phyloP scores from a whole-genome alignment of 495 filamentous ascomycete genomes.

The Ramalina peruviana region DNA sequence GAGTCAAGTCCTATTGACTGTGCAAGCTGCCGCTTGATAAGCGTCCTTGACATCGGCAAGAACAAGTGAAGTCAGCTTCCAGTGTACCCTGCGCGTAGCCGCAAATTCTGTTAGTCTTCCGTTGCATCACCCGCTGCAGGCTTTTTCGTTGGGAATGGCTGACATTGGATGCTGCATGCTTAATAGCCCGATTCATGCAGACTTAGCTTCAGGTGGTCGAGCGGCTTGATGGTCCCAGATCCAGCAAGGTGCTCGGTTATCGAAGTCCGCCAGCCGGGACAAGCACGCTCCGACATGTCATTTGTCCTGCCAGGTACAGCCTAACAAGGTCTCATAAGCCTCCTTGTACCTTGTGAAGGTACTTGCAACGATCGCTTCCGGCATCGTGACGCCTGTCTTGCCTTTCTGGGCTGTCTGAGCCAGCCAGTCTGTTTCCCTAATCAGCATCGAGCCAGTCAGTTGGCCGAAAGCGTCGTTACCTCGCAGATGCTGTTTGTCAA shows the following conservation, averaged over 20 bases:
- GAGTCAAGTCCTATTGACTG: too few relatives aligned
- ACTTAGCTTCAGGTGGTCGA: background rate
- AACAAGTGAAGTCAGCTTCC: too few relatives aligned
- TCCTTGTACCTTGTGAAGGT: slow-evolving; percentile 55
- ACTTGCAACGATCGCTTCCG: slow-evolving; percentile 45
- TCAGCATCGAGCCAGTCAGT: background rate
- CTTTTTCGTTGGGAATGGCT: background rate
- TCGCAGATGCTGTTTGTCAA: slow-evolving; percentile 82
- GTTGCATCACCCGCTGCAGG: background rate
- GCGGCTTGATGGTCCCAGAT: background rate
- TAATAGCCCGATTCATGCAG: background rate
- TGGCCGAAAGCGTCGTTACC: background rate
- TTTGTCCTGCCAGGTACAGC: slow-evolving; percentile 8
- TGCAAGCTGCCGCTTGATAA: too few relatives aligned
- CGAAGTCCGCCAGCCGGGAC: background rate
- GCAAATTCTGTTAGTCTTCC: background rate
- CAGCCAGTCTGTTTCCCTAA: slow-evolving; percentile 55
- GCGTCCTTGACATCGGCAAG: too few relatives aligned
- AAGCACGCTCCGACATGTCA: background rate
- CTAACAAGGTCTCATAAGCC: slow-evolving; percentile 47
- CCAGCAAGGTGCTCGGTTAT: background rate
- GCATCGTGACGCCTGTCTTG: slow-evolving; percentile 53
- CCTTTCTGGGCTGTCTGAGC: slow-evolving; percentile 54
- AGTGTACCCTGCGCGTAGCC: background rate
- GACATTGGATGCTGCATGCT: background rate